Conservation (phyloP, 208 protist genomes). For the Acanthamoeba rhysodes region DNA sequence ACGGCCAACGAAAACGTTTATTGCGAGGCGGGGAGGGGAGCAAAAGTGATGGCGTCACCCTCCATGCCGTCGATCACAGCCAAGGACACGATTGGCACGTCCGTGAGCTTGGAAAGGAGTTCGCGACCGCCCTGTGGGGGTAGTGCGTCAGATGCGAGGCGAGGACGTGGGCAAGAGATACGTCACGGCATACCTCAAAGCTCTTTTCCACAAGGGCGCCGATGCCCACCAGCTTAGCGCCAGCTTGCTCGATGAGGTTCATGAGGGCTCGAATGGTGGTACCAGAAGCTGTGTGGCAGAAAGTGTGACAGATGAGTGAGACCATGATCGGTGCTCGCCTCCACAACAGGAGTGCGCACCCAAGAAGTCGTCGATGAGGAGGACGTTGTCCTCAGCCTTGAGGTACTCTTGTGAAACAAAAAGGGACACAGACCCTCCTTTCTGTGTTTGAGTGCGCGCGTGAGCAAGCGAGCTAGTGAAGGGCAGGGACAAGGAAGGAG, state of each 20-base stretch:
- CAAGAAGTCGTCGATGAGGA: slow-evolving; percentile 27
- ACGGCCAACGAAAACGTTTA: no score
- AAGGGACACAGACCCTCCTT: not conserved
- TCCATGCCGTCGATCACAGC: slow-evolving; percentile 2
- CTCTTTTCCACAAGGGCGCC: slow-evolving; percentile 31
- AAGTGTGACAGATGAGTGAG: not conserved
- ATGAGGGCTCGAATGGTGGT: slow-evolving; percentile 1
- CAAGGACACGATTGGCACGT: not conserved
- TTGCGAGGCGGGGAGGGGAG: not conserved
- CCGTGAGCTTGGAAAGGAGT: not conserved
- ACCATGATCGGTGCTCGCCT: no score
- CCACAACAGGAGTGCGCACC: not conserved
- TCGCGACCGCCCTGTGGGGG: not conserved
- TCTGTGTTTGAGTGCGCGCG: not conserved
- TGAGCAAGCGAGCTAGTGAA: no score
- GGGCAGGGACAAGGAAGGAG: not conserved
- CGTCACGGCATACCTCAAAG: not conserved
- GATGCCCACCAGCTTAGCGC: not conserved
- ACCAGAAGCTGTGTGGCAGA: not conserved
- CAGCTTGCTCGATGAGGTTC: not conserved
- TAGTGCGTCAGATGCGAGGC: not conserved
- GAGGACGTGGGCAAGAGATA: not conserved
- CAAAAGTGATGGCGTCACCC: slow-evolving; percentile 8
- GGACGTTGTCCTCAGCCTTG: not conserved
- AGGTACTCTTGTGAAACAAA: slow-evolving; percentile 43